Evolutionary conservation across 345 rosid species (phyloP).

Genomic region (Cardamine chenopodiifolia): DNA sequence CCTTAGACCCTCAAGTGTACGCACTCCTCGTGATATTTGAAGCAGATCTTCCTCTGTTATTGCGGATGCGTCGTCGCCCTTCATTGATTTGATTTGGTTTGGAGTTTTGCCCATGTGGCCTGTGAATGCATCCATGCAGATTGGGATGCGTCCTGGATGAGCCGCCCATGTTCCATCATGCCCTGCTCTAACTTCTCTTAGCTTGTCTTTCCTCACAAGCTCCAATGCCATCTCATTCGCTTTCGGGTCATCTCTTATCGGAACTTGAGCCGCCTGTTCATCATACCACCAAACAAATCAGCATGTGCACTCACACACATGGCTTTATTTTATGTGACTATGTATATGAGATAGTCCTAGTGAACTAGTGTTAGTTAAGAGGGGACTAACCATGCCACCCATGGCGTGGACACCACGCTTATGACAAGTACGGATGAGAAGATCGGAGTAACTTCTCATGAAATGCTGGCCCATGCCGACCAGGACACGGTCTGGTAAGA

Average conservation of each 20-base stretch:
- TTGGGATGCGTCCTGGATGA: constrained; percentile 85
- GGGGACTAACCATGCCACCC: constrained; percentile 84
- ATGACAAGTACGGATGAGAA: constrained; percentile 85
- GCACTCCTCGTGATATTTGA: constrained; percentile 79
- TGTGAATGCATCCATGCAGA: constrained; percentile 69
- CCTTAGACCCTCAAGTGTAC: constrained; percentile 81
- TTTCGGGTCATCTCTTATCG: constrained; percentile 71
- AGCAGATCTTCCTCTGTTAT: constrained; percentile 81
- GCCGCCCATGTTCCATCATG: constrained; percentile 99
- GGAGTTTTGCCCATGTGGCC: constrained; percentile 65
- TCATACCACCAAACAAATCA: constrained; percentile 19
- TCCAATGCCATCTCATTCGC: constrained; percentile 87
- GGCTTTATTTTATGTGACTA: no score
- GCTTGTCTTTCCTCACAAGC: constrained; percentile 84
- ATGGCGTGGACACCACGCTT: constrained; percentile 89
- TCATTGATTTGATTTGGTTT: constrained; percentile 65
- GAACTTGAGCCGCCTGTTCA: constrained; percentile 92
- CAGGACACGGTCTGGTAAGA: constrained; percentile 78
- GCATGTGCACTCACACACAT: neutral
- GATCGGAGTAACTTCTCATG: constrained; percentile 93
- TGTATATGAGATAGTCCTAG: no score
- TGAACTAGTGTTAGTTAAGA: no score
- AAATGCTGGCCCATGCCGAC: constrained; percentile 93
- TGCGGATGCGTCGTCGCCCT: constrained; percentile 63
- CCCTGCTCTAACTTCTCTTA: constrained; percentile 83